Percentiles rank a stretch among this genome's conserved stretches.
These are phyloP conservation scores for Debaryomyces psychrophilus DNA, from an alignment of 1,139 yeast species.

Conservation along the genomic window DNA sequence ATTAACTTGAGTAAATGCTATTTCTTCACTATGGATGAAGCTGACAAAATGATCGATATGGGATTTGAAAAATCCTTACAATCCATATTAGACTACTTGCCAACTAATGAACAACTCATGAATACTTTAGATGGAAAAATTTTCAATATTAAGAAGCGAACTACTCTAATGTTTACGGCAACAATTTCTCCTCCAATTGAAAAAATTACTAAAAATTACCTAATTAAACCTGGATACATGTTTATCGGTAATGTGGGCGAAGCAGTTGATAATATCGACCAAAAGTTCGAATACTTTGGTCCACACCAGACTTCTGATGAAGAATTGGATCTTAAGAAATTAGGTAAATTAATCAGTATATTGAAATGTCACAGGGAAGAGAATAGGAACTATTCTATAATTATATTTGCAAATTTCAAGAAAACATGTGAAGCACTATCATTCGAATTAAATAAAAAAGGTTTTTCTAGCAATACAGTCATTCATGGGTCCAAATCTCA, in stretches of 20 bases:
- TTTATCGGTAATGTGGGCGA: slow-evolving; percentile 67
- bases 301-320: slow-evolving; percentile 17
- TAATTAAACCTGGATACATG: slow-evolving; percentile 63
- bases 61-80: slow-evolving; percentile 86
- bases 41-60: slow-evolving; percentile 92
- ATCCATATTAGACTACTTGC: slow-evolving; percentile 56
- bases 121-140: slow-evolving; percentile 27
- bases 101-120: slow-evolving; percentile 26
- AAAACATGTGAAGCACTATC: slow-evolving; percentile 70
- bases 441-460: slow-evolving; percentile 46
- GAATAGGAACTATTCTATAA: slow-evolving; percentile 51
- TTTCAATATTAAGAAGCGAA: slow-evolving; percentile 32
- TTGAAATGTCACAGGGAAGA: slow-evolving; percentile 24
- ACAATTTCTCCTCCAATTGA: slow-evolving; percentile 83
- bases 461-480: slow-evolving; percentile 53
- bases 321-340: slow-evolving; percentile 29
- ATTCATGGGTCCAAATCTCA: slow-evolving; percentile 90
- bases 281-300: slow-evolving; percentile 57
- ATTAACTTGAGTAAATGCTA: slow-evolving; percentile 63
- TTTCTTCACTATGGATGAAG: slow-evolving; percentile 85
- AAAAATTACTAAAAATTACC: slow-evolving; percentile 61
- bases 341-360: slow-evolving; percentile 28
- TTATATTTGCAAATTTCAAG: slow-evolving; percentile 80
- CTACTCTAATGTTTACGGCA: slow-evolving; percentile 90
- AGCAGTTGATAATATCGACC: slow-evolving; percentile 69